phyloP scores from a whole-genome alignment of 768 basidiomycete genomes.

The Cystobasidiopsis lactophilus region DNA sequence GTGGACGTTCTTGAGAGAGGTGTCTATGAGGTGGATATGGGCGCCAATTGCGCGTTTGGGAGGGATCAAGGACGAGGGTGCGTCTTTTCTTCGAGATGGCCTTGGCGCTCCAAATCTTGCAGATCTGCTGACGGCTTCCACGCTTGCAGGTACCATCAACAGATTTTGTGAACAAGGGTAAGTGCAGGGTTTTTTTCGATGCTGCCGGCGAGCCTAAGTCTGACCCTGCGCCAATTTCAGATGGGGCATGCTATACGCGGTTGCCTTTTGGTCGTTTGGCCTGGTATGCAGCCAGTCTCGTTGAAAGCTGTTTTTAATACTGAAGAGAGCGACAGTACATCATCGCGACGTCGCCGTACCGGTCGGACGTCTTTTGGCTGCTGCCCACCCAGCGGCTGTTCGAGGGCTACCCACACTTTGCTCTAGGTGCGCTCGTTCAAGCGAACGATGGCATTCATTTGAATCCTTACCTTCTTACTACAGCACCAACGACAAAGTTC shows the following conservation, averaged over 20 bases:
- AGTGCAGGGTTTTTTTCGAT: too few species aligned
- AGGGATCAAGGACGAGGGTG: conserved; percentile 32
- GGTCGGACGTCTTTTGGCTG: conserved; percentile 21
- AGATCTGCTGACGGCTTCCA: too few species aligned
- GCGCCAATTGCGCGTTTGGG: conserved; percentile 64
- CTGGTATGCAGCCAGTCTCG: conserved; percentile 37
- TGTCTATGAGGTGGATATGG: conserved; percentile 45
- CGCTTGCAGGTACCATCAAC: conserved; percentile 33
- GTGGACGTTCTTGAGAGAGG: conserved; percentile 72
- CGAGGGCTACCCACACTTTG: conserved; percentile 59
- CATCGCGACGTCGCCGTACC: conserved; percentile 46
- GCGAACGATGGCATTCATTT: conserved; percentile 33
- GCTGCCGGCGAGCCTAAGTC: neutral
- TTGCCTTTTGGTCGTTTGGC: conserved; percentile 49
- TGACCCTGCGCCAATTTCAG: neutral
- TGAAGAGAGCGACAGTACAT: conserved; percentile 41
- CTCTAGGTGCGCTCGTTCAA: conserved; percentile 43
- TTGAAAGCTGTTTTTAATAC: neutral
- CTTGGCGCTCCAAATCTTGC: neutral
- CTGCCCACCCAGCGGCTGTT: conserved; percentile 47
- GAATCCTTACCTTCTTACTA: neutral
- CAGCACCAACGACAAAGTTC: neutral
- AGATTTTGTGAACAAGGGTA: conserved; percentile 94
- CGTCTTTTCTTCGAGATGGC: neutral
- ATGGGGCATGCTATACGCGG: neutral